Conservation (phyloP, 768 basidiomycete genomes). For the Pleurotus tuoliensis region DNA sequence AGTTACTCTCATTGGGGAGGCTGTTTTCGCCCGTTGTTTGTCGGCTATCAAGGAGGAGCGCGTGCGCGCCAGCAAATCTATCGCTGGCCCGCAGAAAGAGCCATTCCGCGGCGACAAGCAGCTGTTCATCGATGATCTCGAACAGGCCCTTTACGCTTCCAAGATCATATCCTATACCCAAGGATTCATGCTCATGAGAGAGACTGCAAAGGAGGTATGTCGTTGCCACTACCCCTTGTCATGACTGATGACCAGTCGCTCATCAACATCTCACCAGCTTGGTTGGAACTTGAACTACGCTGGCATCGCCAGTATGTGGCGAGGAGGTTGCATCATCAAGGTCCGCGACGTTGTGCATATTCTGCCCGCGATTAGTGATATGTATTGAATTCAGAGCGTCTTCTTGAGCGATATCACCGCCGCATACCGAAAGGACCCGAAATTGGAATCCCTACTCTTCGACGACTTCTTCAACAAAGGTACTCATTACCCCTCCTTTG, state of each 20-base stretch:
- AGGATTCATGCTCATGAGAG: slow-evolving; percentile 99
- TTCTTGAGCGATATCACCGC: slow-evolving; percentile 91
- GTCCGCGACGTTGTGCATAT: slow-evolving; percentile 17
- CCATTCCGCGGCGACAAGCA: slow-evolving; percentile 96
- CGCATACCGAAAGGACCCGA: slow-evolving; percentile 81
- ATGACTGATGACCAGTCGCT: neutral
- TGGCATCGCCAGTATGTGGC: slow-evolving; percentile 99
- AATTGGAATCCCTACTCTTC: slow-evolving; percentile 90
- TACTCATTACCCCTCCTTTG: slow-evolving; percentile 17
- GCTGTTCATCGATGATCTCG: slow-evolving; percentile 98
- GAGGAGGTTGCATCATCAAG: slow-evolving; percentile 99
- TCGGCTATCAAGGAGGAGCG: slow-evolving; percentile 98
- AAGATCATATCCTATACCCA: slow-evolving; percentile 99
- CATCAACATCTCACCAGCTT: slow-evolving; percentile 35
- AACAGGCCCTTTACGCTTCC: slow-evolving; percentile 98
- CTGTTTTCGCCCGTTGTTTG: slow-evolving; percentile 97
- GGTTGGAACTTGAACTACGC: slow-evolving; percentile 95
- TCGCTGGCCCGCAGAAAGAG: slow-evolving; percentile 89
- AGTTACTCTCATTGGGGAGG: slow-evolving; percentile 99
- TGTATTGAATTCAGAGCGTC: slow-evolving; percentile 51
- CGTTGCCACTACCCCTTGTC: neutral
- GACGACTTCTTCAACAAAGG: slow-evolving; percentile 98
- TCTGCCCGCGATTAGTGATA: neutral
- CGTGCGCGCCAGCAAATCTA: slow-evolving; percentile 84
- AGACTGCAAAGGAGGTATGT: slow-evolving; percentile 88